Evolutionary conservation across 164 flowering plant species (phyloP), one percentile per base, ranked within the genome.

Genomic region (Aristolochia californica): DNA sequence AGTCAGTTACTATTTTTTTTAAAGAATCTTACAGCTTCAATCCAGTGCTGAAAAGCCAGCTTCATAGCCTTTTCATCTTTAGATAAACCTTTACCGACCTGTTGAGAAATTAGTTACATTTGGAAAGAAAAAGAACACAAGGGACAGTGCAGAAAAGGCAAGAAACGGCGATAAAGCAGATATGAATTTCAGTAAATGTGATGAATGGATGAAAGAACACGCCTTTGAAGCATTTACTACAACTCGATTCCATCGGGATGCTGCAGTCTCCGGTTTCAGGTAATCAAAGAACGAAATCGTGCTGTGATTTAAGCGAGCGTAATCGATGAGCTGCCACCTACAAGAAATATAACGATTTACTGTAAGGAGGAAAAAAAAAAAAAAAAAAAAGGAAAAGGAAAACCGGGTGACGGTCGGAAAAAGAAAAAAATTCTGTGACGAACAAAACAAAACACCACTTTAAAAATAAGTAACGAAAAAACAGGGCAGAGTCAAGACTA

Each of bases 11-110:
- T 13, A 7, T 15, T 21, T 12, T 17, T 17, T 13, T 26, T 3
- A 16, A 23, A 17, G 26, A 13, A 16, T 59, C 49, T 78, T 80
- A 91, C 98, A 67, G 98, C 98, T 78, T 88, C 98, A 58, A 91
- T 86, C 96, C 96, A 91, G 69, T 91, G 98, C 61, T 84, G 90
- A 65, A 91, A 86, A 66, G 95, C 91, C 71, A 91, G 70, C 61
- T 77, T 72, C 62, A 81, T 86, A 24, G 96, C 96, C 65, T 76
- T 80, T 43, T 65, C 75, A 53, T 88, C 95, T 57, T 67, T 59
- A 17, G 85, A 83, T 65, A 91, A 67, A 5, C 96, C 96, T 70
- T 86, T 80, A 0, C 98, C 98, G 47, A 91, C 85, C 96, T 90
- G 68, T 28, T 24, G 5, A 23, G 26, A 22, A 13, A 13, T 22